Conservation (phyloP, 257 asterid genomes). For the Capsicum baccatum region DNA sequence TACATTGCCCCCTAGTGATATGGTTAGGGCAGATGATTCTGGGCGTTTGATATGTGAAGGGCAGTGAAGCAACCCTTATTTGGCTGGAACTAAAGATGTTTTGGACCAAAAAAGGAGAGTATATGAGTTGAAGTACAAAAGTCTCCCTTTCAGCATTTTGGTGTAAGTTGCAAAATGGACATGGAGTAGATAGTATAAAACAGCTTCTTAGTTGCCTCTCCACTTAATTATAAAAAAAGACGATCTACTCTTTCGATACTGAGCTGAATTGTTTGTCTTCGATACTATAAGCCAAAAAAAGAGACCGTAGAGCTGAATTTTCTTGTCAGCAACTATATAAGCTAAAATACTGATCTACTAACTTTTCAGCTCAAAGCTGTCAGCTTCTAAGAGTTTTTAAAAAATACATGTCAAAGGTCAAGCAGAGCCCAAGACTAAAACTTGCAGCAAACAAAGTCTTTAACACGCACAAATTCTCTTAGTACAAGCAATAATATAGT, state of each 20-base stretch:
- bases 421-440: not conserved
- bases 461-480: not conserved
- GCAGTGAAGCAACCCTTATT: not conserved
- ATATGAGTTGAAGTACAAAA: not conserved
- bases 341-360: not conserved
- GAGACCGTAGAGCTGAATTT: not conserved
- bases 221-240: not conserved
- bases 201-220: not conserved
- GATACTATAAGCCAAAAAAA: not conserved
- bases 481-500: not conserved
- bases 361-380: not conserved
- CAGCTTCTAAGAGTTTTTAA: no score
- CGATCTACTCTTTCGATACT: not conserved
- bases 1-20: not conserved
- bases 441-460: not conserved
- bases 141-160: not conserved
- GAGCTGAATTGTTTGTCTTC: not conserved
- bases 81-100: not conserved
- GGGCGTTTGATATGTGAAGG: not conserved
- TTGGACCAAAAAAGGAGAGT: not conserved
- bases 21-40: not conserved
- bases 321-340: not conserved
- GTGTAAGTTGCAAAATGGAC: slow-evolving; percentile 2
- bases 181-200: not conserved
- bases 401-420: not conserved